These are phyloP conservation scores for Hansenula lynferdii DNA, from an alignment of 1,139 yeast genomes.

Conservation along the genomic window DNA sequence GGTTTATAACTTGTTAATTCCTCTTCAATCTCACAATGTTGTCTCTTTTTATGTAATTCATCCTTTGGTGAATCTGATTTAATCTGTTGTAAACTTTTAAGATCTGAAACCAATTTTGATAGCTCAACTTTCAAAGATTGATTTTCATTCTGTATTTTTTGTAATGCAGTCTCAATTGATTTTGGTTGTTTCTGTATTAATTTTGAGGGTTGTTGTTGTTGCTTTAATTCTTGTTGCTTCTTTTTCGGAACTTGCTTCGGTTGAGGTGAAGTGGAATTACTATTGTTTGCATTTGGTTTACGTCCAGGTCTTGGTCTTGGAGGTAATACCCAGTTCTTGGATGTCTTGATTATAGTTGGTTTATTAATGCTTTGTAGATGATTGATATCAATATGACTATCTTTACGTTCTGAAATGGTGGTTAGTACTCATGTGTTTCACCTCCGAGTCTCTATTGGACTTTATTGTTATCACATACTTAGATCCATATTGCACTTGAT, in stretches of 20 bases:
- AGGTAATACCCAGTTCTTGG: conserved; percentile 86
- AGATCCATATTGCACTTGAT: background rate
- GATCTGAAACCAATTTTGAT: conserved; percentile 18
- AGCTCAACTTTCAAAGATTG: conserved; percentile 18
- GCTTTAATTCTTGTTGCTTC: conserved; percentile 7
- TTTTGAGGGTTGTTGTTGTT: conserved; percentile 1
- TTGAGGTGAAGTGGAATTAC: conserved; percentile 24
- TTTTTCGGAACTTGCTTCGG: conserved; percentile 13
- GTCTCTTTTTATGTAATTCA: conserved; percentile 17
- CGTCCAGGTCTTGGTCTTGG: conserved; percentile 91
- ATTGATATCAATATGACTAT: conserved; percentile 1
- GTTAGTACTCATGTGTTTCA: too few species aligned
- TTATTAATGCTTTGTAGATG: conserved; percentile 4
- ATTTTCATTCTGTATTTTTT: conserved; percentile 20
- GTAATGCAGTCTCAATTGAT: conserved; percentile 14
- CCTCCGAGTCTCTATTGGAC: too few species aligned
- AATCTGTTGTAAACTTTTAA: conserved; percentile 15
- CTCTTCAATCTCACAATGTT: conserved; percentile 13
- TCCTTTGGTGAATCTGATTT: conserved; percentile 6
- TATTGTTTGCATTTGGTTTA: conserved; percentile 78
- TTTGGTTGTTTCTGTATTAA: background rate
- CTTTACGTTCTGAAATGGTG: background rate
- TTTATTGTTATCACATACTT: too few species aligned
- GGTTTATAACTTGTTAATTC: conserved; percentile 7
- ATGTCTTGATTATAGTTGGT: conserved; percentile 38